phyloP scores from a whole-genome alignment of 805 yeast genomes.

The Candida saitoana region DNA sequence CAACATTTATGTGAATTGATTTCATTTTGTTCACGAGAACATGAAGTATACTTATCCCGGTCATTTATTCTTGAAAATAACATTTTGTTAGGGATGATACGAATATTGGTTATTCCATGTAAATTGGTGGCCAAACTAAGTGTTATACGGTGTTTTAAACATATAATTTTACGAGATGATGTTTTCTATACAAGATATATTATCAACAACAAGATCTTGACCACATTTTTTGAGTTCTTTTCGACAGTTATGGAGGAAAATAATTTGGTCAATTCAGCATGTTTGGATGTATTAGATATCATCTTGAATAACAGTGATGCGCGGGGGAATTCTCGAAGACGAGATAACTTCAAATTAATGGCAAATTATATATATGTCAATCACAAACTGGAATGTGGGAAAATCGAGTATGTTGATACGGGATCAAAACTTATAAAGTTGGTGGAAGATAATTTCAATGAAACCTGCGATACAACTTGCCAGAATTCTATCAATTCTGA shows the following conservation, averaged over 20 bases:
- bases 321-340: conserved; percentile 8
- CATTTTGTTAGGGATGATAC: conserved; percentile 52
- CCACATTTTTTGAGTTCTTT: conserved; percentile 47
- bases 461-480: not conserved
- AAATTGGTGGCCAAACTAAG: conserved; percentile 58
- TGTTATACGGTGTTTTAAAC: conserved; percentile 65
- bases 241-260: conserved; percentile 46
- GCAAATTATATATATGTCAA: conserved; percentile 27
- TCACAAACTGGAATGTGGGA: conserved; percentile 23
- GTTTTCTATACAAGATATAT: conserved; percentile 55
- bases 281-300: conserved; percentile 63
- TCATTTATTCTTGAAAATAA: conserved; percentile 60
- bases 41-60: conserved; percentile 53
- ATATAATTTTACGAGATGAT: conserved; percentile 59
- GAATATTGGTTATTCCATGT: conserved; percentile 40
- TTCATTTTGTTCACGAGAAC: conserved; percentile 63
- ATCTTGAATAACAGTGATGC: conserved; percentile 23
- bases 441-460: conserved; percentile 17
- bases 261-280: conserved; percentile 69
- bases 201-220: conserved; percentile 50
- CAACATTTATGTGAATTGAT: conserved; percentile 68
- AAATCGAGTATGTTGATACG: conserved; percentile 22
- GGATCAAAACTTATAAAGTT: conserved; percentile 22
- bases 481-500: conserved; percentile 14
- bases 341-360: conserved; percentile 24